Base-by-base conservation (phyloP, 2,329 filamentous ascomycete genomes). In the Sarocladium brachiariae region DNA sequence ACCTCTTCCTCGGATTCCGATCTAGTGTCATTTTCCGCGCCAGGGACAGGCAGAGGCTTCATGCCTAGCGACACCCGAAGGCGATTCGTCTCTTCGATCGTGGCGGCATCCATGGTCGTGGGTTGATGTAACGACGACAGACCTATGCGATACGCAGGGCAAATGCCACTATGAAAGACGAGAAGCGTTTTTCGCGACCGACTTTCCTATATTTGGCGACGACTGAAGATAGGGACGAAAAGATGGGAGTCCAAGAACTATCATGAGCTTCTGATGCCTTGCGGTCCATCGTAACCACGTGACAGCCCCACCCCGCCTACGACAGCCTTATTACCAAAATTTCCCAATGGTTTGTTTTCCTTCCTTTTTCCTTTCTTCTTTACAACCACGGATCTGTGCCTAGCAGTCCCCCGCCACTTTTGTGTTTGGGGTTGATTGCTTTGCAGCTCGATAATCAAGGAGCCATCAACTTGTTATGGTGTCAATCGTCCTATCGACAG, bases 401-500 rank as follows among this genome's bases (percentile, higher is more conserved):
- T 81, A 83, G 81, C 72, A 73, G 73, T 92, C 88, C 86, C 69
- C 79, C 86, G 72, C 77, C 59, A 58, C 56, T 54, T 50, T 55
- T 52, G 43, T 58, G 41, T 47, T 66, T 76, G 79, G 83, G 71
- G 88, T 92, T 70, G 87, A 91, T 77, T 79, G 71, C 79, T 87
- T 81, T 65, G 82, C 87, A 92, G 83, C 81, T 92, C 87, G 87
- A 88, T 89, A 82, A 79, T 73, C 64, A 89, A 84, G 87, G 87
- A 90, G 84, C 83, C 86, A 88, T 83, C 80, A 70, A 68, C 67
- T 67, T 70, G 65, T 63, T 70, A 83, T 89, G 87, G 81, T 90
- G 85, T 87, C 78, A 83, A 86, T 89, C 71, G 75, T 91, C 87
- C 86, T 83, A 88, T 90, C 87, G 89, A 95, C 90, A 93, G 87